These are phyloP conservation scores for Myriosclerotinia duriaeana DNA, from an alignment of 2,329 filamentous ascomycete genomes.

Conservation along the genomic window DNA sequence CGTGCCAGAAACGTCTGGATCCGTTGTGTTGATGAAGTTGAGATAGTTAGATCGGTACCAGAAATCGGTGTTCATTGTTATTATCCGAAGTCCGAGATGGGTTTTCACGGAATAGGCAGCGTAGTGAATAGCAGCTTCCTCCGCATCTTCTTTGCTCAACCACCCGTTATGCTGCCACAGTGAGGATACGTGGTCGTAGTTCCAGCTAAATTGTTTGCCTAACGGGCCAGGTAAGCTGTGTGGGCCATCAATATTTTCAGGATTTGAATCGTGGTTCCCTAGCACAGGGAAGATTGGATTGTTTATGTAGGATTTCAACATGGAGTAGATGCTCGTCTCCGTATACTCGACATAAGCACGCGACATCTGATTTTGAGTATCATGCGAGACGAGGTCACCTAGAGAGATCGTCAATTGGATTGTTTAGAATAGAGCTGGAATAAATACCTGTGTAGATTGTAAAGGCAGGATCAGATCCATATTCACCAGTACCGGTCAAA, in stretches of 20 bases:
- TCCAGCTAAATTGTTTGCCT: slow-evolving; percentile 57
- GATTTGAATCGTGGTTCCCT: slow-evolving; percentile 58
- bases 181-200: slow-evolving; percentile 55
- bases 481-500: slow-evolving; percentile 53
- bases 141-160: slow-evolving; percentile 48
- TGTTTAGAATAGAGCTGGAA: neutral
- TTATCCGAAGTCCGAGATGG: slow-evolving; percentile 52
- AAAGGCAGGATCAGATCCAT: slow-evolving; percentile 49
- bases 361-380: slow-evolving; percentile 52
- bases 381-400: slow-evolving; percentile 57
- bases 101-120: slow-evolving; percentile 56
- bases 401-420: neutral
- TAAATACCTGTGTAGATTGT: slow-evolving; percentile 50
- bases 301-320: slow-evolving; percentile 57
- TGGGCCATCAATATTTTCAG: slow-evolving; percentile 53
- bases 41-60: slow-evolving; percentile 48
- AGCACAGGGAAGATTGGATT: slow-evolving; percentile 57
- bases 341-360: slow-evolving; percentile 54
- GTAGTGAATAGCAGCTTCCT: slow-evolving; percentile 53
- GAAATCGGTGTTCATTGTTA: slow-evolving; percentile 55
- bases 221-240: slow-evolving; percentile 53
- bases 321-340: slow-evolving; percentile 52
- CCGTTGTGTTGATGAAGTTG: slow-evolving; percentile 52
- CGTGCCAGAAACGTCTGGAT: slow-evolving; percentile 51
- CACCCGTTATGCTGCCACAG: slow-evolving; percentile 58